phyloP scores from a whole-genome alignment of 2,329 filamentous ascomycete species.

The Periglandula ipomoeae region DNA sequence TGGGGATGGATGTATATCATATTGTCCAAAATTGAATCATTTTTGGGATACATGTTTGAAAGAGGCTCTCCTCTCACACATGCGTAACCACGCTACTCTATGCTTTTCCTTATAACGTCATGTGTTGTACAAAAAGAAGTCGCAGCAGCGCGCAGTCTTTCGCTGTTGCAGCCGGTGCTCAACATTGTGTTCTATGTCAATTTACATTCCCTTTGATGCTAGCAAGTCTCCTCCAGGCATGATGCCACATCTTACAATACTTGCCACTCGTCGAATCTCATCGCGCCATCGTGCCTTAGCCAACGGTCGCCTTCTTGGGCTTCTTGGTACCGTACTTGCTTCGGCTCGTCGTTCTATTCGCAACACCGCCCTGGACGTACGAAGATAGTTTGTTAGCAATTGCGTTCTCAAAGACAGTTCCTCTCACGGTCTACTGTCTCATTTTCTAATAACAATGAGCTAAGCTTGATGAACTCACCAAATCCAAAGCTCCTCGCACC shows the following conservation, averaged over 20 bases:
- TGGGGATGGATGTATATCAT: background rate
- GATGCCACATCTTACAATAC: background rate
- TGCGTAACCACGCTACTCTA: background rate
- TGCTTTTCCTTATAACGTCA: background rate
- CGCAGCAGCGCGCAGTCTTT: background rate
- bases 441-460: no score
- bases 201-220: no score
- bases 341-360: conserved; percentile 70
- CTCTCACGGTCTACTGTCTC: no score
- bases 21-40: background rate
- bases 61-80: background rate
- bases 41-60: background rate
- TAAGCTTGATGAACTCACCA: no score
- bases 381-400: conserved; percentile 6
- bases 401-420: background rate
- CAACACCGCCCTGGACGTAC: conserved; percentile 71
- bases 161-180: no score
- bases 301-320: conserved; percentile 69
- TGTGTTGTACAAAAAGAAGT: conserved; percentile 5
- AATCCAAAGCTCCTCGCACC: conserved; percentile 81
- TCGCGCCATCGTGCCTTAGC: conserved; percentile 18
- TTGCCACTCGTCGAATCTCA: background rate
- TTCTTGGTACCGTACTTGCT: conserved; percentile 99
- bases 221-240: background rate
- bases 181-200: no score